Conservation (phyloP, 306 rosid genomes). For the Quillaja saponaria region DNA sequence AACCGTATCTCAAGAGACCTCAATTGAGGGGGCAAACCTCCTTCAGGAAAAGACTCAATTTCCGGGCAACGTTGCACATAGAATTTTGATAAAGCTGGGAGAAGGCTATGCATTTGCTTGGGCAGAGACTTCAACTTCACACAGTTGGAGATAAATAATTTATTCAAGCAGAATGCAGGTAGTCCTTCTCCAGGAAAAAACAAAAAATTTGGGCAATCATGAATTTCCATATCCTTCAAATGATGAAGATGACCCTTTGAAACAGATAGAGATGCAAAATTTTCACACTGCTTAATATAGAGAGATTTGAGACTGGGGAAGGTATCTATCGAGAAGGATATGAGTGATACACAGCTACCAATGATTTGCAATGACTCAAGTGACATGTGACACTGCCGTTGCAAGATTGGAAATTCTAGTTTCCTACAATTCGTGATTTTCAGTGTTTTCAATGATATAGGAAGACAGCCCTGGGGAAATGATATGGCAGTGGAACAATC, state of each 20-base stretch:
- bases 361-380: conserved; percentile 27
- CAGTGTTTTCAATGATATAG: no score
- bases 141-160: conserved; percentile 29
- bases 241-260: conserved; percentile 21
- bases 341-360: conserved; percentile 37
- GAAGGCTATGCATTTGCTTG: conserved; percentile 28
- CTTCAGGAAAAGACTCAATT: conserved; percentile 13
- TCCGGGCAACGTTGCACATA: conserved; percentile 34
- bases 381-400: conserved; percentile 9
- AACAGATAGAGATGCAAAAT: conserved; percentile 32
- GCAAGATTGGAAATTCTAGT: conserved; percentile 15
- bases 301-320: conserved; percentile 41
- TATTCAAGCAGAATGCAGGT: conserved; percentile 32
- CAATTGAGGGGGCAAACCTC: conserved; percentile 21
- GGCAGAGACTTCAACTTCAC: conserved; percentile 41
- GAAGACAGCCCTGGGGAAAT: no score
- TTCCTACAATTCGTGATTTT: conserved; percentile 29
- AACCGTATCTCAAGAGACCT: conserved; percentile 31
- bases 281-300: conserved; percentile 29
- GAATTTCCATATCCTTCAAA: no score
- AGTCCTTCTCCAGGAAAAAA: conserved; percentile 38
- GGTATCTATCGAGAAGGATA: conserved; percentile 29
- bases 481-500: no score
- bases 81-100: conserved; percentile 38
- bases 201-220: conserved; percentile 37